phyloP scores from a whole-genome alignment of 164 flowering plant genomes.

The Magnolia officinalis region DNA sequence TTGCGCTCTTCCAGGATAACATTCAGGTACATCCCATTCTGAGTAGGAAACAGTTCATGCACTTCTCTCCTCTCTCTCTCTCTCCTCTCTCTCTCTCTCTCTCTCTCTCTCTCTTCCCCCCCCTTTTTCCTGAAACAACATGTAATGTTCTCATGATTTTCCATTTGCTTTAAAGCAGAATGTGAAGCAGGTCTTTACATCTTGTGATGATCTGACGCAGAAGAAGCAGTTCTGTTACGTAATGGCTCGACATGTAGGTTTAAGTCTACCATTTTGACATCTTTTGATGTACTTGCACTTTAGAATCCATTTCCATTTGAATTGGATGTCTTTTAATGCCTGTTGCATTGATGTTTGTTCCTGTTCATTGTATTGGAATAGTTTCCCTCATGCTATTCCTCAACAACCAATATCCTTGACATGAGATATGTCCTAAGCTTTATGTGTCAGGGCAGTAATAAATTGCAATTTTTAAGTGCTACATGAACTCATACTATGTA shows the following conservation, averaged over 20 bases:
- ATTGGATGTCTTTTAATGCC: background rate
- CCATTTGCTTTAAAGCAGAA: slow-evolving; percentile 47
- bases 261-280: background rate
- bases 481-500: too few relatives aligned
- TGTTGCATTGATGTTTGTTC: background rate
- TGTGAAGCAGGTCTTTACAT: slow-evolving; percentile 67
- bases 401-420: background rate
- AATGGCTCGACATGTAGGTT: slow-evolving; percentile 88
- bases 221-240: slow-evolving; percentile 92
- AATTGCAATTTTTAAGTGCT: too few relatives aligned
- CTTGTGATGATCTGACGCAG: slow-evolving; percentile 51
- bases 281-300: background rate
- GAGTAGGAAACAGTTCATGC: background rate
- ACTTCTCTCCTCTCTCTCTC: background rate
- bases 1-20: slow-evolving; percentile 82
- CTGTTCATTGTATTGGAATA: too few relatives aligned
- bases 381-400: too few relatives aligned
- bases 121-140: too few relatives aligned
- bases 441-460: too few relatives aligned
- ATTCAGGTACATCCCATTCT: slow-evolving; percentile 47
- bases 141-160: slow-evolving; percentile 13
- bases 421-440: background rate
- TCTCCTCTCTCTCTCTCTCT: background rate
- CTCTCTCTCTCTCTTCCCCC: too few relatives aligned
- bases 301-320: background rate